Evolutionary conservation across 257 asterid genomes (phyloP).

Genomic region (Plantago major): DNA sequence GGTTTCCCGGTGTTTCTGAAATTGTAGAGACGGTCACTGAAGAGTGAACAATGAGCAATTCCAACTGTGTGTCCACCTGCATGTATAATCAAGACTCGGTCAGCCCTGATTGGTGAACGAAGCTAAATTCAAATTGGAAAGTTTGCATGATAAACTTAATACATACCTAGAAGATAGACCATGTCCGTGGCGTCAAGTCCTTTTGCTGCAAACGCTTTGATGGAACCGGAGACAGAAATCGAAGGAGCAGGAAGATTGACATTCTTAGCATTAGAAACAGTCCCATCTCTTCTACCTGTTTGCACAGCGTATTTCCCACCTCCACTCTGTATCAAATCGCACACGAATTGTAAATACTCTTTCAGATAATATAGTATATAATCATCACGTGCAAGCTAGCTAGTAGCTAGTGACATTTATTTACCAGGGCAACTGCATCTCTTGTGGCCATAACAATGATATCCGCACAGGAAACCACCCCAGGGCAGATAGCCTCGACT

Average conservation of each 20-base stretch:
- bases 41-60: slow-evolving; percentile 43
- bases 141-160: not conserved
- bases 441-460: slow-evolving; percentile 57
- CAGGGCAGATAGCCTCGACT: slow-evolving; percentile 39
- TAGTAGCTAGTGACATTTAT: too few relatives aligned
- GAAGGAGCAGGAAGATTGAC: slow-evolving; percentile 54
- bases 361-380: not conserved
- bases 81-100: not conserved
- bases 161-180: slow-evolving; percentile 55
- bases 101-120: too few relatives aligned
- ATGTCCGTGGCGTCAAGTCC: slow-evolving; percentile 41
- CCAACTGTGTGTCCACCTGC: slow-evolving; percentile 76
- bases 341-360: not conserved
- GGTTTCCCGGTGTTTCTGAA: slow-evolving; percentile 34
- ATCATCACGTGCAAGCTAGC: too few relatives aligned
- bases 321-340: slow-evolving; percentile 30
- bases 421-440: slow-evolving; percentile 47
- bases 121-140: too few relatives aligned
- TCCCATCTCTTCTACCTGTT: slow-evolving; percentile 55
- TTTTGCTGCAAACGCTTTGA: slow-evolving; percentile 34
- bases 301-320: slow-evolving; percentile 43
- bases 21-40: slow-evolving; percentile 49
- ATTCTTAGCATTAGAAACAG: slow-evolving; percentile 28
- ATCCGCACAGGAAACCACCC: slow-evolving; percentile 62
- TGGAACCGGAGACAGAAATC: slow-evolving; percentile 31